phyloP scores from a whole-genome alignment of 768 basidiomycete species.

The Leccinum broughii region DNA sequence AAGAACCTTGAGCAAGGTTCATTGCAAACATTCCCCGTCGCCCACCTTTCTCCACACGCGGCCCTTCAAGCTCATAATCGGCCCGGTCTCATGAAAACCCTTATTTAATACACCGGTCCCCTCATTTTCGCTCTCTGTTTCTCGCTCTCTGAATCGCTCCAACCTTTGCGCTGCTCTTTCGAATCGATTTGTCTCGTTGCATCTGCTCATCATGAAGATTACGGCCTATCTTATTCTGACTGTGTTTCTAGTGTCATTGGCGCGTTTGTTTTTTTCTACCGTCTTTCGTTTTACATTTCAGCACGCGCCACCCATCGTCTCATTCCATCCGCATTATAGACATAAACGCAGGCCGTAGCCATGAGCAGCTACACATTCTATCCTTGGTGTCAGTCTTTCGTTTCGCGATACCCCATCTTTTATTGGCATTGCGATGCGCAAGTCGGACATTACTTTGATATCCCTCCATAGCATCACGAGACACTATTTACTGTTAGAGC shows the following conservation, averaged over 20 bases:
- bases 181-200: slow-evolving; percentile 56
- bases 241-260: slow-evolving; percentile 39
- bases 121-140: slow-evolving; percentile 27
- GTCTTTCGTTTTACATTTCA: slow-evolving; percentile 7
- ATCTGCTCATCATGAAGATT: slow-evolving; percentile 48
- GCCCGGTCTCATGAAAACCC: slow-evolving; percentile 26
- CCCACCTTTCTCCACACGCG: slow-evolving; percentile 9
- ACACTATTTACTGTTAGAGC: slow-evolving; percentile 64
- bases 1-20: slow-evolving; percentile 8
- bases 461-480: slow-evolving; percentile 51
- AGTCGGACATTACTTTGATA: slow-evolving; percentile 46
- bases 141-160: slow-evolving; percentile 36
- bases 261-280: slow-evolving; percentile 27
- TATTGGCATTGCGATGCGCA: slow-evolving; percentile 48
- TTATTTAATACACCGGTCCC: slow-evolving; percentile 21
- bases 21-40: slow-evolving; percentile 8
- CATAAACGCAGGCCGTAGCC: slow-evolving; percentile 43
- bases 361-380: slow-evolving; percentile 47
- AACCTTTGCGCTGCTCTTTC: slow-evolving; percentile 66
- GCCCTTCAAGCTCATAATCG: slow-evolving; percentile 19
- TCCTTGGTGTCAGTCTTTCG: slow-evolving; percentile 44
- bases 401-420: slow-evolving; percentile 53
- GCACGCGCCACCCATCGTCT: slow-evolving; percentile 30
- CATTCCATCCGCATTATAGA: slow-evolving; percentile 38
- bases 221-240: slow-evolving; percentile 43